These are phyloP conservation scores for Escovopsis sp. DNA, from an alignment of 2,329 filamentous ascomycete species.

Conservation along the genomic window DNA sequence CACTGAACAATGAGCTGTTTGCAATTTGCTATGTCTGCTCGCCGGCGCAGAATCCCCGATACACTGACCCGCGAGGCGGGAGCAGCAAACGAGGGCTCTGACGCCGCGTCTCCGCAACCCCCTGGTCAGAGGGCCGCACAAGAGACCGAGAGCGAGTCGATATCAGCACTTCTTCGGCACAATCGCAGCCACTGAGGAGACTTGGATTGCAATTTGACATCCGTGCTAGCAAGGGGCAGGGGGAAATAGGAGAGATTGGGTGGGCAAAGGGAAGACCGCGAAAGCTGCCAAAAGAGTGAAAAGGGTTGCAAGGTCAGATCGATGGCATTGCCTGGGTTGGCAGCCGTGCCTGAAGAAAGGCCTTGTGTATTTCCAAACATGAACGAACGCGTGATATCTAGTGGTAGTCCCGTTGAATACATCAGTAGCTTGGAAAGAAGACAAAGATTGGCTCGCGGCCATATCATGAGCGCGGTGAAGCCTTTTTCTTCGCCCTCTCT, in stretches of 20 bases:
- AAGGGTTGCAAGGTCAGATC: no score
- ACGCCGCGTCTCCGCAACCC: no score
- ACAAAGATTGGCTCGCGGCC: slow-evolving; percentile 2
- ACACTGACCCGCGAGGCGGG: no score
- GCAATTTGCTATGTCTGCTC: slow-evolving; percentile 11
- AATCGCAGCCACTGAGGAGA: slow-evolving; percentile 75
- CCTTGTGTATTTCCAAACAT: no score
- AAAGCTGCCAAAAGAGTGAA: background rate
- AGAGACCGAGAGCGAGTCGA: slow-evolving; percentile 25
- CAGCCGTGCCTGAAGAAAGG: no score
- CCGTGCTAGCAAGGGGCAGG: slow-evolving; percentile 50
- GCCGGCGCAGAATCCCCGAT: slow-evolving; percentile 9
- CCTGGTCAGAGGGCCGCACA: no score
- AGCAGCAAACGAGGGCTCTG: no score
- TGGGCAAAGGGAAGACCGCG: background rate
- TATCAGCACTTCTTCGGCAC: slow-evolving; percentile 99
- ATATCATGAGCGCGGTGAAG: slow-evolving; percentile 3
- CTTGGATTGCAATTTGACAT: slow-evolving; percentile 97
- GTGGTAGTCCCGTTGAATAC: background rate
- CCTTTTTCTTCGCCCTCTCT: background rate
- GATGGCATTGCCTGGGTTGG: no score
- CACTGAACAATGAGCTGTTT: no score
- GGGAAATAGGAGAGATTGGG: no score
- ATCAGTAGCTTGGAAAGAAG: slow-evolving; percentile 4
- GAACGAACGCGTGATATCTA: background rate